A percentile compares a stretch with the other conserved stretches of the same genome.
phyloP scores from a whole-genome alignment of 2,329 filamentous ascomycete genomes.

The Bipolaris sorokiniana region DNA sequence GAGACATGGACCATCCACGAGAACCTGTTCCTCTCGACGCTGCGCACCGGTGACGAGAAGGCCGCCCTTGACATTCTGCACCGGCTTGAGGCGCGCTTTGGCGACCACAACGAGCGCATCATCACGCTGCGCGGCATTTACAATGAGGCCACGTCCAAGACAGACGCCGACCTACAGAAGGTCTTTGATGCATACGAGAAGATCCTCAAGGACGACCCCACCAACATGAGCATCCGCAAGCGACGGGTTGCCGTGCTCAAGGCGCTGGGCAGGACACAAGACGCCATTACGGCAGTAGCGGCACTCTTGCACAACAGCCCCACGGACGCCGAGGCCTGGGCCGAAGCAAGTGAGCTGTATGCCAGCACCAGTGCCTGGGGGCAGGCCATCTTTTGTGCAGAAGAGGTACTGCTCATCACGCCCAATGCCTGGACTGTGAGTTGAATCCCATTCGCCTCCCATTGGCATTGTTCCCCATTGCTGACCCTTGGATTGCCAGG shows the following conservation, averaged over 20 bases:
- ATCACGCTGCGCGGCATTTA: constrained; percentile 83
- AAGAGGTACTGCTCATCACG: constrained; percentile 84
- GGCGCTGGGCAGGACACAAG: constrained; percentile 70
- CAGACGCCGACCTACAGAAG: constrained; percentile 67
- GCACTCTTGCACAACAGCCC: constrained; percentile 81
- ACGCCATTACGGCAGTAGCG: constrained; percentile 77
- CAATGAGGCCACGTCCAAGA: constrained; percentile 79
- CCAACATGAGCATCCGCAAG: constrained; percentile 86
- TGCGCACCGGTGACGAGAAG: constrained; percentile 82
- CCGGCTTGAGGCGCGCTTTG: constrained; percentile 79
- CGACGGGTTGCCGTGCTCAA: constrained; percentile 79
- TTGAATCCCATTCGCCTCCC: not conserved
- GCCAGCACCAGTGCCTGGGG: constrained; percentile 76
- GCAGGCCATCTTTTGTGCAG: constrained; percentile 85
- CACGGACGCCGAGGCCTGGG: constrained; percentile 92
- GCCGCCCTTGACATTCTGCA: constrained; percentile 78
- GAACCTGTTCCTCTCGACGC: constrained; percentile 81
- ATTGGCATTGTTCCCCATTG: too few relatives aligned
- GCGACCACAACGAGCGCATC: constrained; percentile 80
- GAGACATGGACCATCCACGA: constrained; percentile 87
- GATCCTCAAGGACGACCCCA: constrained; percentile 73
- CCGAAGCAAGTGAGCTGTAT: constrained; percentile 88
- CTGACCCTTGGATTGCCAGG: constrained; percentile 53
- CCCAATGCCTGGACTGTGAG: constrained; percentile 96
- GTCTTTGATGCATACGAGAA: constrained; percentile 80